These are phyloP conservation scores for Taphrina sp. DNA, from an alignment of 1,139 yeast genomes.

Conservation along the genomic window DNA sequence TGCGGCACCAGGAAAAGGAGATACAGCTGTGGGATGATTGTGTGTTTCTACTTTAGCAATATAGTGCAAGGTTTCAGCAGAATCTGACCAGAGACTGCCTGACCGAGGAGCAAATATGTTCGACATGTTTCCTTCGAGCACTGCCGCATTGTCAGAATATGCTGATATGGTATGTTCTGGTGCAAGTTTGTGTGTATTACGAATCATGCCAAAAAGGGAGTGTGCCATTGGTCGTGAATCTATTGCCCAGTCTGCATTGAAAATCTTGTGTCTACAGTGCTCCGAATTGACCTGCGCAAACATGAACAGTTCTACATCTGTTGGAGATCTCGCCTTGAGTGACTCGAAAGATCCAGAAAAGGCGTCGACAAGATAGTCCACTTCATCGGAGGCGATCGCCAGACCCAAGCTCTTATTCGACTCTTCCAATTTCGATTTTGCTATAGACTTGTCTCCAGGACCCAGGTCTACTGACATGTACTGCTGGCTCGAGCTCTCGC, in stretches of 20 bases:
- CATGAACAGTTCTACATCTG: slow-evolving; percentile 97
- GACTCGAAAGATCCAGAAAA: slow-evolving; percentile 51
- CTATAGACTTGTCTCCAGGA: slow-evolving; percentile 40
- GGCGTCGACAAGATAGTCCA: slow-evolving; percentile 78
- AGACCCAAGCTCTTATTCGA: slow-evolving; percentile 83
- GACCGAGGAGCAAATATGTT: slow-evolving; percentile 68
- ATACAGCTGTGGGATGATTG: slow-evolving; percentile 98
- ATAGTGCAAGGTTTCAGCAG: slow-evolving; percentile 78
- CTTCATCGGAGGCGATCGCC: slow-evolving; percentile 90
- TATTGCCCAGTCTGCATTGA: slow-evolving; percentile 97
- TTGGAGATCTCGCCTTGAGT: slow-evolving; percentile 81
- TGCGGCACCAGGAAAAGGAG: slow-evolving; percentile 99
- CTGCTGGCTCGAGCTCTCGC: slow-evolving; percentile 11
- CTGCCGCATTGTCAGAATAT: slow-evolving; percentile 98
- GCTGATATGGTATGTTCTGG: slow-evolving; percentile 89
- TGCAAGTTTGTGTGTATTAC: slow-evolving; percentile 78
- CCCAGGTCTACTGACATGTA: slow-evolving; percentile 17
- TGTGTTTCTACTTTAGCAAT: slow-evolving; percentile 96
- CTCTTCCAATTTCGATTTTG: slow-evolving; percentile 61
- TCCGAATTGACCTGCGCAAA: slow-evolving; percentile 99
- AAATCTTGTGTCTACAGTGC: slow-evolving; percentile 98
- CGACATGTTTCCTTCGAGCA: slow-evolving; percentile 71
- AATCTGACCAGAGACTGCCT: slow-evolving; percentile 56
- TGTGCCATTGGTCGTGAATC: slow-evolving; percentile 73
- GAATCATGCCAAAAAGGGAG: slow-evolving; percentile 88